Conservation (phyloP, 1,139 yeast species). For the Chernovozyma aurita region DNA sequence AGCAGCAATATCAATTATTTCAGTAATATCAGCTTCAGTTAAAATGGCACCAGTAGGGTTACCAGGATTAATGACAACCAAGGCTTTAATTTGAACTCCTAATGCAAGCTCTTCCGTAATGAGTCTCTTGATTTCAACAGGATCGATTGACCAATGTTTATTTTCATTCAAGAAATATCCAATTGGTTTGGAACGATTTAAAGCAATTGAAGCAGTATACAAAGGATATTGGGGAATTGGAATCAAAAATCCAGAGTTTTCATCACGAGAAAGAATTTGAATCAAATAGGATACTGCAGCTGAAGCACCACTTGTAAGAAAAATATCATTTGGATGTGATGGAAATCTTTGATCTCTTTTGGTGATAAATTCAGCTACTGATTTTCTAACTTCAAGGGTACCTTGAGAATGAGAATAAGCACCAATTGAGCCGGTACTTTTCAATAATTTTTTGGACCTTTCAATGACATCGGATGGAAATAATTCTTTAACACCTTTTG, state of each 20-base stretch:
- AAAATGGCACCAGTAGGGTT: conserved; percentile 94
- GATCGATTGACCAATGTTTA: conserved; percentile 78
- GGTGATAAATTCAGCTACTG: conserved; percentile 76
- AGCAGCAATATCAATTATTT: conserved; percentile 74
- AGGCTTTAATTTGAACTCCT: conserved; percentile 66
- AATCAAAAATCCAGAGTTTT: conserved; percentile 76
- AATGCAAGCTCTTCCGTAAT: conserved; percentile 48
- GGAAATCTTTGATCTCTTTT: conserved; percentile 49
- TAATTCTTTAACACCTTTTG: conserved; percentile 20
- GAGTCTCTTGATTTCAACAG: conserved; percentile 56
- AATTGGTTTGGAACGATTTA: conserved; percentile 74
- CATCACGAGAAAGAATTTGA: conserved; percentile 63
- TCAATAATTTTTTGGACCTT: conserved; percentile 61
- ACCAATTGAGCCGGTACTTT: conserved; percentile 76
- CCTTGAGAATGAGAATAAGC: conserved; percentile 96
- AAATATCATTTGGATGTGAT: conserved; percentile 68
- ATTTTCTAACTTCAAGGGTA: conserved; percentile 60
- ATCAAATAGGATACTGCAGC: conserved; percentile 79
- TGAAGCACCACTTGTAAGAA: conserved; percentile 90
- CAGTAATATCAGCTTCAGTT: conserved; percentile 58
- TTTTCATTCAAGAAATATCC: conserved; percentile 86
- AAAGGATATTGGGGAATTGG: conserved; percentile 98
- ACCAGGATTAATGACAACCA: conserved; percentile 95
- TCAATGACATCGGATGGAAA: conserved; percentile 69
- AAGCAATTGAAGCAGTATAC: conserved; percentile 86